Base-by-base conservation (phyloP, 495 filamentous ascomycete species). In the Tuber umbilicatum region DNA sequence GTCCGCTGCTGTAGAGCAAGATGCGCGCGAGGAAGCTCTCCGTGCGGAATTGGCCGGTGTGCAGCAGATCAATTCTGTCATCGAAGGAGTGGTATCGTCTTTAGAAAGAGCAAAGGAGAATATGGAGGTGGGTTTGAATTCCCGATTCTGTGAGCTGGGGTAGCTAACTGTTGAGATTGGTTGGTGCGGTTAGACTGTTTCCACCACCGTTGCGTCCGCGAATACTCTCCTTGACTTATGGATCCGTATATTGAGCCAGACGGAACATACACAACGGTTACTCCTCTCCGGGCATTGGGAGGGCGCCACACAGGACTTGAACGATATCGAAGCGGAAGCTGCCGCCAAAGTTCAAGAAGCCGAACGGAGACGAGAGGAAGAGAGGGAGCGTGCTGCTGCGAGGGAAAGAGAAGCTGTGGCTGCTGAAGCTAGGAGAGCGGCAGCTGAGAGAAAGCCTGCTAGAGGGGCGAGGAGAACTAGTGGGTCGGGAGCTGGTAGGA, bases 231-330 rank as follows among this genome's bases (percentile, higher is more conserved):
- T 99, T 47, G 93, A 94, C 78, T 95, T 95, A 39, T 99, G 94
- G 94, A 96, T 93, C 67, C 90, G 93, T 73, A 97, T 98, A 76
- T 88, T 99, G 6, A 94, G 92, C 37, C 95, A 97, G 82, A 97
- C 95, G 0, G 95, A 99, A 84, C 94, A 99, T 83, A 98, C 96
- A 80, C 94, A 98, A 81, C 90, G 95, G 5, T 85, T 98, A 68
- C 91, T 99, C 40, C 88, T 97, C 47, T 92, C 94, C 78, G 91
- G 92, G 2, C 86, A 89, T 70, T 99, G 95, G 95, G 90, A 95
- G 76, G 95, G 95, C 70, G 91, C 93, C 14, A 91, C 87, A 9
- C 89, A 93, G 82, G 95, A 99, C 85, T 84, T 96, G 7, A 86
- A 88, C 68, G 92, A 97, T 69, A 87, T 91, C 60, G 94, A 98